Base-by-base conservation (phyloP, 2,329 filamentous ascomycete genomes). In the Talaromyces sp. region DNA sequence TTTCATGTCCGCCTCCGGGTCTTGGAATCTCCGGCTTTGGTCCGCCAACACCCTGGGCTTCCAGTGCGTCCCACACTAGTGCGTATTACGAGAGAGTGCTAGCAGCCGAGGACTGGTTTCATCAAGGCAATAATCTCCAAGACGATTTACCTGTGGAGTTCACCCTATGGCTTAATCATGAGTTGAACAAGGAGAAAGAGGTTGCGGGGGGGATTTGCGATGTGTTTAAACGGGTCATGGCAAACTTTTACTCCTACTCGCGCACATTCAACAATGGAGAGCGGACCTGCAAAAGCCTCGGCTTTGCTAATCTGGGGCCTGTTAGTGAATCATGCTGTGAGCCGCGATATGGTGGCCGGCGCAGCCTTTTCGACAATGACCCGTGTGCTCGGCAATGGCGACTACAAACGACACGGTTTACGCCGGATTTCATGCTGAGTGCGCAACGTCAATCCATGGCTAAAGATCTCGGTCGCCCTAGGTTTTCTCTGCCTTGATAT, bases 101-200 rank as follows among this genome's bases (percentile, higher is more conserved):
- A 27, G 46, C 14, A 24, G 55, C 55, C n/a, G 59, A 61, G 6
- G 59, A 61, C 41, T 61, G 59, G 59, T 61, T 61, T 27, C 59
- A 52, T 35, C 59, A 61, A 32, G 54, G 56, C 43, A 46, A 58
- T 19, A 24, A 32, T 19, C 31, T 41, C 17, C 54, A 54, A 27
- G 19, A 58, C 17, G 27, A 35, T n/a, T 19, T n/a, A 3, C 27
- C 51, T 11, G 43, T 12, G 12, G 43, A 54, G 21, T 60, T 56
- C 9, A 46, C 26, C 1, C n/a, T n/a, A 35, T 51, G 41, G 27
- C 56, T 61, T 26, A 50, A 29, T 21, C 32, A 54, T 24, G 55
- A 48, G 24, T 50, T 35, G 26, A 51, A 24, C 9, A 50, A 52
- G 29, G 38, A 27, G 7, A 48, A 56, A 19, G 31, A 26, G 4